Base-by-base conservation (phyloP, 148 eudicot genomes). In the Suaeda aralocaspica region DNA sequence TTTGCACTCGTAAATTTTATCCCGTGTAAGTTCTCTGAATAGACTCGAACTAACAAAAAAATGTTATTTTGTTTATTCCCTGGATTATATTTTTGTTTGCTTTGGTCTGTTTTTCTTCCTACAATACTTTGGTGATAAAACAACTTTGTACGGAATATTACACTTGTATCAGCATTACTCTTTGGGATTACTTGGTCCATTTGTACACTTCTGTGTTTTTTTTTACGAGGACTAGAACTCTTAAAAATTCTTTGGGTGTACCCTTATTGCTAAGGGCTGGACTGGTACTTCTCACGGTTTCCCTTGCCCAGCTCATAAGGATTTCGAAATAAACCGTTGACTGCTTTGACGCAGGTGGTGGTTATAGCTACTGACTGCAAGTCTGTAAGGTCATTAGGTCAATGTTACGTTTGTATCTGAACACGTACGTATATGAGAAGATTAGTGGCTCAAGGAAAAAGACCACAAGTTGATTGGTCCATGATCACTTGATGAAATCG, bases 401-500 rank as follows among this genome's bases (percentile, higher is more conserved):
- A 4, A 36, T 3, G 41, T 36, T 36, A 36, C 41, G 4, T 36
- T 36, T 59, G 24, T 59, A 59, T 59, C 12, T 59, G 19, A 31
- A 31, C 42, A 59, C 24, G 64, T 19, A 9, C 16, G 5, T 6
- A 10, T 0, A 12, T n/a, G n/a, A n/a, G n/a, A n/a, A n/a, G n/a
- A n/a, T n/a, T n/a, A n/a, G n/a, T n/a, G n/a, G n/a, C n/a, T n/a
- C n/a, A n/a, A n/a, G n/a, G n/a, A 0, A 9, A 36, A 36, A 36
- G 41, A 36, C 41, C 41, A 36, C 41, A 36, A 3, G 41, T 4
- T 36, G 22, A 19, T 49, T 18, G 49, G 49, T 33, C 64, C 64
- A 21, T 62, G 42, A 60, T 59, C 15, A 60, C 9, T 21, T 33
- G 59, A 76, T 64, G 57, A 30, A 28, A 70, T 69, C 64, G 58